These are phyloP conservation scores for Globisporangium ultimum DNA, from an alignment of 352 stramenopile species.

Conservation along the genomic window DNA sequence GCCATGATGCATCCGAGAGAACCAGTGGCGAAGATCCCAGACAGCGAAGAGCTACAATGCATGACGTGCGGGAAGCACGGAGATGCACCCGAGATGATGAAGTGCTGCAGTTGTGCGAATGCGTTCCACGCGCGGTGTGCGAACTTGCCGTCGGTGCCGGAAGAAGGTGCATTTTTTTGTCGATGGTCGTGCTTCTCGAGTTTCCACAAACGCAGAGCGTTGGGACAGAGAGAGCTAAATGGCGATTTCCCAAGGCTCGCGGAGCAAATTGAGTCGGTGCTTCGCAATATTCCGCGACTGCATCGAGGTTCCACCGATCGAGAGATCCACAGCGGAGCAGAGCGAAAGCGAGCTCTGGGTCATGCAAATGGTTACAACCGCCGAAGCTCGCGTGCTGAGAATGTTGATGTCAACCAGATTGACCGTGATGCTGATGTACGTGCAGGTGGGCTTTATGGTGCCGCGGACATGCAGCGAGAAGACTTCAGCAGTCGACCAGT, in stretches of 20 bases:
- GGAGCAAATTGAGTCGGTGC: slow-evolving; percentile 40
- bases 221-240: background rate
- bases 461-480: background rate
- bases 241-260: slow-evolving; percentile 41
- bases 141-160: slow-evolving; percentile 54
- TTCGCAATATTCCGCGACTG: slow-evolving; percentile 15
- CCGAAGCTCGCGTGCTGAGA: slow-evolving; percentile 4
- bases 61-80: slow-evolving; percentile 11
- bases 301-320: background rate
- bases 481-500: background rate
- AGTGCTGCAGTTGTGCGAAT: slow-evolving; percentile 46
- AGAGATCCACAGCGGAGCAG: background rate
- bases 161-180: slow-evolving; percentile 70
- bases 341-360: background rate
- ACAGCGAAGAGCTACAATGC: slow-evolving; percentile 8
- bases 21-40: background rate
- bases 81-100: slow-evolving; percentile 30
- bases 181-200: slow-evolving; percentile 55
- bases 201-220: slow-evolving; percentile 35
- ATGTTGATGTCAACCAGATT: slow-evolving; percentile 6
- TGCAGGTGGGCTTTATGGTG: background rate
- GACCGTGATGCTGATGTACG: background rate
- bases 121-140: slow-evolving; percentile 65
- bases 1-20: background rate
- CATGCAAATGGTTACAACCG: slow-evolving; percentile 2